These are phyloP conservation scores for Fusarium subtropicale DNA, from an alignment of 2,329 filamentous ascomycete genomes.

Conservation along the genomic window DNA sequence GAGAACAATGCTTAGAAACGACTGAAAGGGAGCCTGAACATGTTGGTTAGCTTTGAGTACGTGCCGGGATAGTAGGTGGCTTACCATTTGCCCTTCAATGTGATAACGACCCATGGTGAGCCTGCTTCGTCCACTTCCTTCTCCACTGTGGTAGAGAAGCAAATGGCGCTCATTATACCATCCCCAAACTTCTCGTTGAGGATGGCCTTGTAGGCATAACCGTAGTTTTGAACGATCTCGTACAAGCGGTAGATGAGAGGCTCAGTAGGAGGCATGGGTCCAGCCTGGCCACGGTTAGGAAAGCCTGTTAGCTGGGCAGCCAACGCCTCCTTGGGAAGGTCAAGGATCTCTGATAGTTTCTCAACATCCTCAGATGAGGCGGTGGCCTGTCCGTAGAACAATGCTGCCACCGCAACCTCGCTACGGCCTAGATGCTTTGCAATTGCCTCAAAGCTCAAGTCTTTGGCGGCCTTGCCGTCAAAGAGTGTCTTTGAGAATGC, in stretches of 20 bases:
- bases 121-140: constrained; percentile 92
- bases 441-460: constrained; percentile 83
- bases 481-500: constrained; percentile 74
- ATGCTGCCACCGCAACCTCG: constrained; percentile 85
- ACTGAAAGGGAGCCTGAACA: constrained; percentile 50
- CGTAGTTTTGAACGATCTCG: constrained; percentile 97
- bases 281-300: constrained; percentile 80
- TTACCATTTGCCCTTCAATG: constrained; percentile 84
- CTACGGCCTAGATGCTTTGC: constrained; percentile 78
- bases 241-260: constrained; percentile 83
- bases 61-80: constrained; percentile 42
- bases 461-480: constrained; percentile 79
- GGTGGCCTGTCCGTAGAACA: constrained; percentile 90
- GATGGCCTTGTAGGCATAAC: constrained; percentile 94
- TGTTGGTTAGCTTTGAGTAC: constrained; percentile 3
- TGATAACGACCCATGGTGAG: constrained; percentile 85
- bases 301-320: constrained; percentile 75
- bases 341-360: constrained; percentile 74
- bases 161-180: constrained; percentile 97
- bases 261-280: constrained; percentile 54
- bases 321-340: constrained; percentile 67
- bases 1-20: constrained; percentile 45
- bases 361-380: constrained; percentile 75
- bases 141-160: constrained; percentile 89
- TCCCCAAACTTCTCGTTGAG: constrained; percentile 95